phyloP scores from a whole-genome alignment of 768 basidiomycete genomes.

The Hypholoma sublateritium region DNA sequence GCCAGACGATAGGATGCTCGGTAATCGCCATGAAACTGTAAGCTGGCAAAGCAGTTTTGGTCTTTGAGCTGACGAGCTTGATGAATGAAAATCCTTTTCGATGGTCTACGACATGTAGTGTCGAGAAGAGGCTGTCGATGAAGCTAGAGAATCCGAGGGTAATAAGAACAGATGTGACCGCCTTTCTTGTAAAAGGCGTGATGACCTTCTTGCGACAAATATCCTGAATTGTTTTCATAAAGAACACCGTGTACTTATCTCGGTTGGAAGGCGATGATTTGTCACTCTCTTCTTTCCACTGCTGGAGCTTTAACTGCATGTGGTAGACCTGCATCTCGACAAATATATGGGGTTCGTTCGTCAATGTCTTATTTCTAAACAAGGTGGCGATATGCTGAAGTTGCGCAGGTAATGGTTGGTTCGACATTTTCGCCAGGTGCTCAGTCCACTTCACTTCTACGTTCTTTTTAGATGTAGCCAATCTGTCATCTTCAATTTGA shows the following conservation, averaged over 20 bases:
- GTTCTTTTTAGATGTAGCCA: constrained; percentile 35
- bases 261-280: constrained; percentile 33
- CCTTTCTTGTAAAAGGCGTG: constrained; percentile 31
- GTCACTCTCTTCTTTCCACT: constrained; percentile 52
- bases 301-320: constrained; percentile 48
- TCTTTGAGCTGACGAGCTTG: constrained; percentile 52
- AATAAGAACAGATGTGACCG: constrained; percentile 38
- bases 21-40: constrained; percentile 54
- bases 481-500: constrained; percentile 45
- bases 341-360: constrained; percentile 40
- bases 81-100: constrained; percentile 50
- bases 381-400: constrained; percentile 34
- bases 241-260: constrained; percentile 44
- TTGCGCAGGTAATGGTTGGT: constrained; percentile 31
- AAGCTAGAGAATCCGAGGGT: constrained; percentile 50
- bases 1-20: constrained; percentile 63
- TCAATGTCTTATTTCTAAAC: constrained; percentile 41
- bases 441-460: constrained; percentile 53
- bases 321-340: constrained; percentile 53
- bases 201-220: constrained; percentile 36
- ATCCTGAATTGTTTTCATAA: constrained; percentile 51
- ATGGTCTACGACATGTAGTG: constrained; percentile 20
- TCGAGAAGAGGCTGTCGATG: constrained; percentile 21
- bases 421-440: constrained; percentile 40
- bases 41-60: constrained; percentile 20